Conservation (phyloP, 2,329 filamentous ascomycete genomes). For the Aspergillus flavus region DNA sequence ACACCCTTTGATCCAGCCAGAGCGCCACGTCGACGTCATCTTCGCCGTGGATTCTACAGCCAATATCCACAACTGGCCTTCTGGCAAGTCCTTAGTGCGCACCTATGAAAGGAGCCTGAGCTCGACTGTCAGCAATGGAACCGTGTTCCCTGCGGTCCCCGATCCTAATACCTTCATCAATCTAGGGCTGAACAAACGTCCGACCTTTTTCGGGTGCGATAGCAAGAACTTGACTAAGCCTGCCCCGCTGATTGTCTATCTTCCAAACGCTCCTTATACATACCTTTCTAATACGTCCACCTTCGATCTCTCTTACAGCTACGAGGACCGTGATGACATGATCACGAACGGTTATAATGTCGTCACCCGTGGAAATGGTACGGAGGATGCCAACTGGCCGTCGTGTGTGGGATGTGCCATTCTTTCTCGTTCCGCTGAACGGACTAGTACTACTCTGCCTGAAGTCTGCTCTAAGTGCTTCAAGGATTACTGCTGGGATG, state of each 20-base stretch:
- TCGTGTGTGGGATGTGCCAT: slow-evolving; percentile 87
- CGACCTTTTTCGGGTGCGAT: slow-evolving; percentile 80
- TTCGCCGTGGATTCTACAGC: slow-evolving; percentile 77
- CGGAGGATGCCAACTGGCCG: slow-evolving; percentile 73
- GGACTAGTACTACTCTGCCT: slow-evolving; percentile 70
- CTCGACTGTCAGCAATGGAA: slow-evolving; percentile 60
- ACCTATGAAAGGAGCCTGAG: slow-evolving; percentile 67
- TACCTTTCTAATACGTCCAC: slow-evolving; percentile 78
- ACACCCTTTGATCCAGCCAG: slow-evolving; percentile 73
- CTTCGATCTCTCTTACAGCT: slow-evolving; percentile 66
- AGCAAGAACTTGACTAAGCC: slow-evolving; percentile 61
- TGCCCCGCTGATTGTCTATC: slow-evolving; percentile 71
- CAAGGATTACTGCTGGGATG: slow-evolving; percentile 86
- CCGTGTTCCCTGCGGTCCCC: slow-evolving; percentile 69
- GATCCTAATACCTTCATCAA: slow-evolving; percentile 75
- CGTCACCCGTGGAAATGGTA: slow-evolving; percentile 69
- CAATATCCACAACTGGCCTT: slow-evolving; percentile 71
- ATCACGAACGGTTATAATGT: slow-evolving; percentile 75
- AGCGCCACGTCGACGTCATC: slow-evolving; percentile 74
- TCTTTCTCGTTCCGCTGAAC: slow-evolving; percentile 71
- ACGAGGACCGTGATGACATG: slow-evolving; percentile 71
- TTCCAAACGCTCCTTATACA: slow-evolving; percentile 82
- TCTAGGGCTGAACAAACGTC: slow-evolving; percentile 68
- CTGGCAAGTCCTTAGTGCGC: slow-evolving; percentile 71
- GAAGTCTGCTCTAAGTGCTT: slow-evolving; percentile 77